Conservation (phyloP, 2,329 filamentous ascomycete genomes). For the Setomelanomma holmii region DNA sequence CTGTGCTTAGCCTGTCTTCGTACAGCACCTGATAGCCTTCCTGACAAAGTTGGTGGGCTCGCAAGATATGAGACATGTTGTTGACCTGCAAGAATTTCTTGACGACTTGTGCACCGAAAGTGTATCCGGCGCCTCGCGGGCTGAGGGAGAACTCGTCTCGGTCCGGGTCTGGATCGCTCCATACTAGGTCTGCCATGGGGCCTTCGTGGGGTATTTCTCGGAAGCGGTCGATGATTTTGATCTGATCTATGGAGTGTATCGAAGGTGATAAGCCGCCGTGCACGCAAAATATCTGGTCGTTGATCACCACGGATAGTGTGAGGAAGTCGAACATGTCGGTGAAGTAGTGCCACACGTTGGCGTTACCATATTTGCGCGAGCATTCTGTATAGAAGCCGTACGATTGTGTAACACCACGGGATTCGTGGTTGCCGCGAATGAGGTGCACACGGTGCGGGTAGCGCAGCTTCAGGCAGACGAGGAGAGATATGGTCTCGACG, state of each 20-base stretch:
- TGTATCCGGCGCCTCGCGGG: conserved; percentile 93
- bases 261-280: conserved; percentile 77
- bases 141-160: conserved; percentile 95
- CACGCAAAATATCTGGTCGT: conserved; percentile 98
- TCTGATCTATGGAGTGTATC: conserved; percentile 98
- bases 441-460: conserved; percentile 95
- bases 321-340: conserved; percentile 99
- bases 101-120: conserved; percentile 95
- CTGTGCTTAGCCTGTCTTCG: conserved; percentile 91
- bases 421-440: conserved; percentile 98
- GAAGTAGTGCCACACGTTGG: conserved; percentile 99
- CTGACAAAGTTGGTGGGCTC: conserved; percentile 97
- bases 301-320: conserved; percentile 95
- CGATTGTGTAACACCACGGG: conserved; percentile 94
- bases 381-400: conserved; percentile 99
- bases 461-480: conserved; percentile 95
- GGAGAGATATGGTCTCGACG: conserved; percentile 96
- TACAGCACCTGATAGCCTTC: conserved; percentile 98
- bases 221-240: conserved; percentile 99
- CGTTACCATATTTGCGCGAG: conserved; percentile 96
- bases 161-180: conserved; percentile 98
- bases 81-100: conserved; percentile 98
- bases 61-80: conserved; percentile 94
- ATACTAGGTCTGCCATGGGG: conserved; percentile 98
- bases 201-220: conserved; percentile 98